These are phyloP conservation scores for Solanum neorickii DNA, from an alignment of 257 asterid species.

Conservation along the genomic window DNA sequence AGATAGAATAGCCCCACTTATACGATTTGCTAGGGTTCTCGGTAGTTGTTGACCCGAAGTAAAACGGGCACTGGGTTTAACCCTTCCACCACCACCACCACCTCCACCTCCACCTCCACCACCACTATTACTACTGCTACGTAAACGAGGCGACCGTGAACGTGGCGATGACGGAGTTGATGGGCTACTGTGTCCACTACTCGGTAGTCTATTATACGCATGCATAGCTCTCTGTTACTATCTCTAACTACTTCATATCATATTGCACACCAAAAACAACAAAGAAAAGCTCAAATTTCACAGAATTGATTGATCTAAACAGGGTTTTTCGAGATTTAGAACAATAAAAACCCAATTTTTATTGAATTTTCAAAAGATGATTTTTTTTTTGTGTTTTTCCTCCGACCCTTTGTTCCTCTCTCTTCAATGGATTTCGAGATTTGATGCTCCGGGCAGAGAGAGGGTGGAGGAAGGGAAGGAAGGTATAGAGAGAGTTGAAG, in stretches of 20 bases:
- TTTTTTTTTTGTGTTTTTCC: neutral
- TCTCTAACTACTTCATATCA: conserved; percentile 31
- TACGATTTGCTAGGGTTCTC: conserved; percentile 43
- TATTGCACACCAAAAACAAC: neutral
- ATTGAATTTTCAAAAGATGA: neutral
- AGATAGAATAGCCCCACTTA: conserved; percentile 62
- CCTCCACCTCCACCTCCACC: neutral
- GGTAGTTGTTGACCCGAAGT: conserved; percentile 44
- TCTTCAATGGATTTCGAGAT: neutral
- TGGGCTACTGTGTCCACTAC: conserved; percentile 91
- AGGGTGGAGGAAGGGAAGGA: neutral
- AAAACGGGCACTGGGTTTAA: conserved; percentile 18
- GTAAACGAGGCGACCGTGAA: conserved; percentile 66
- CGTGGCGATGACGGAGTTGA: conserved; percentile 84
- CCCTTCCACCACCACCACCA: neutral
- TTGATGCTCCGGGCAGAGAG: neutral
- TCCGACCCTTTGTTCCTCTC: neutral
- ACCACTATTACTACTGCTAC: neutral
- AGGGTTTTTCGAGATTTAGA: neutral
- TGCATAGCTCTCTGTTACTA: conserved; percentile 47
- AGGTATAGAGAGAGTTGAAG: neutral
- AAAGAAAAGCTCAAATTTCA: neutral
- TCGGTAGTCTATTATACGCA: conserved; percentile 85
- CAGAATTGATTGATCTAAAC: neutral
- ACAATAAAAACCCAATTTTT: neutral